Conservation (phyloP, 73 alveolate genomes). For the Urostyla sp. region DNA sequence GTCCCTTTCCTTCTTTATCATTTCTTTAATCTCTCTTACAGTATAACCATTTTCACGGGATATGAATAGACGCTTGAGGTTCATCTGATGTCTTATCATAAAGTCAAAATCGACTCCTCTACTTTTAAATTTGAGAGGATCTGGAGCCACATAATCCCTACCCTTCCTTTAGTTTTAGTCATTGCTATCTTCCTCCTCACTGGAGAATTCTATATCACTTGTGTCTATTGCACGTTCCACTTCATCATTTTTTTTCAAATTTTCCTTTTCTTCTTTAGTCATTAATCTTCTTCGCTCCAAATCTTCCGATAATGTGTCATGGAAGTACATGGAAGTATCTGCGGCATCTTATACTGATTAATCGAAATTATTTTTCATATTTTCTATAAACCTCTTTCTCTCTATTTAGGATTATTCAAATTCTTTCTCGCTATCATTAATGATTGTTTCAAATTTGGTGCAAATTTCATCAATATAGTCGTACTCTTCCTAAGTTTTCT, state of each 20-base stretch:
- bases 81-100: not conserved
- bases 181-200: not conserved
- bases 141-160: not conserved
- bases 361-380: not conserved
- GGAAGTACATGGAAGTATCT: not conserved
- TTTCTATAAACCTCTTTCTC: too few relatives aligned
- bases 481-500: constrained; percentile 17
- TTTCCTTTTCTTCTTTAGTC: constrained; percentile 31
- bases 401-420: too few relatives aligned
- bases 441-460: not conserved
- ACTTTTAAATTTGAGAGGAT: not conserved
- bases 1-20: constrained; percentile 5
- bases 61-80: constrained; percentile 20
- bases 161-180: not conserved
- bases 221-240: constrained; percentile 25
- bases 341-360: not conserved
- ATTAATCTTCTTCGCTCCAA: not conserved
- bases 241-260: constrained; percentile 22
- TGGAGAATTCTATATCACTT: constrained; percentile 9
- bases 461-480: not conserved
- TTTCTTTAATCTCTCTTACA: constrained; percentile 26
- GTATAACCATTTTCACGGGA: constrained; percentile 33
- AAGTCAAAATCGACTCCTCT: constrained; percentile 1
- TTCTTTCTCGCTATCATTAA: constrained; percentile 3
- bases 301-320: constrained; percentile 20